Evolutionary conservation across 2,329 filamentous ascomycete genomes (phyloP).

Genomic region (Alternaria longipes): DNA sequence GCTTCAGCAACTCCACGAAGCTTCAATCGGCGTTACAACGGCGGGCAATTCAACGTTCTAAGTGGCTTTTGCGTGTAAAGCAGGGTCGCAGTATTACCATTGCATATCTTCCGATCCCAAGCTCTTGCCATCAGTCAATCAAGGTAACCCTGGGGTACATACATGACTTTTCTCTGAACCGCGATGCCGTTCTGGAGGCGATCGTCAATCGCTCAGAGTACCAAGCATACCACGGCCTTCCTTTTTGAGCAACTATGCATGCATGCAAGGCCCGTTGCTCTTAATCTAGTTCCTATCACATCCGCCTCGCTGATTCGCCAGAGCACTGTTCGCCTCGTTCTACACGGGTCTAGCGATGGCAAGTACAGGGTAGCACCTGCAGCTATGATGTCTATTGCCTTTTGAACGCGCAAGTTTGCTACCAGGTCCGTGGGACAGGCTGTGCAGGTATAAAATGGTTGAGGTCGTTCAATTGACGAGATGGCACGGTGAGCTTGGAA

Average conservation of each 20-base stretch:
- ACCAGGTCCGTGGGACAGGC: conserved; percentile 16
- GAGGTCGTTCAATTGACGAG: neutral
- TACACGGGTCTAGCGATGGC: conserved; percentile 20
- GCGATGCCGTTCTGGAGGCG: neutral
- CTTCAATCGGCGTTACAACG: neutral
- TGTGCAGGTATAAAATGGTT: conserved; percentile 21
- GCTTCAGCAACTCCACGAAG: conserved; percentile 11
- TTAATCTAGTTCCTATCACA: conserved; percentile 20
- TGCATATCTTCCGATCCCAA: neutral
- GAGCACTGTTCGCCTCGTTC: conserved; percentile 14
- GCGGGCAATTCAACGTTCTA: neutral
- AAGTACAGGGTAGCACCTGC: conserved; percentile 17
- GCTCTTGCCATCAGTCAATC: neutral
- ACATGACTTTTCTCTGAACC: neutral
- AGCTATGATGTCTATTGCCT: conserved; percentile 28
- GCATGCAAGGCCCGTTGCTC: conserved; percentile 17
- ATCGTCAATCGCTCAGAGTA: conserved; percentile 8
- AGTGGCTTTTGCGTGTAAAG: neutral
- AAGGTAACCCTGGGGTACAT: neutral
- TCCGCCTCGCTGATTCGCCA: conserved; percentile 24
- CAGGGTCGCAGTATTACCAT: neutral
- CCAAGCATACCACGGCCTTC: conserved; percentile 4
- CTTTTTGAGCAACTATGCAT: conserved; percentile 4
- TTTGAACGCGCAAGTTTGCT: conserved; percentile 6
- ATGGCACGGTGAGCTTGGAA: conserved; percentile 1